These are phyloP conservation scores for Casaregolazyma suthepensis DNA, from an alignment of 1,139 yeast species.

Conservation along the genomic window DNA sequence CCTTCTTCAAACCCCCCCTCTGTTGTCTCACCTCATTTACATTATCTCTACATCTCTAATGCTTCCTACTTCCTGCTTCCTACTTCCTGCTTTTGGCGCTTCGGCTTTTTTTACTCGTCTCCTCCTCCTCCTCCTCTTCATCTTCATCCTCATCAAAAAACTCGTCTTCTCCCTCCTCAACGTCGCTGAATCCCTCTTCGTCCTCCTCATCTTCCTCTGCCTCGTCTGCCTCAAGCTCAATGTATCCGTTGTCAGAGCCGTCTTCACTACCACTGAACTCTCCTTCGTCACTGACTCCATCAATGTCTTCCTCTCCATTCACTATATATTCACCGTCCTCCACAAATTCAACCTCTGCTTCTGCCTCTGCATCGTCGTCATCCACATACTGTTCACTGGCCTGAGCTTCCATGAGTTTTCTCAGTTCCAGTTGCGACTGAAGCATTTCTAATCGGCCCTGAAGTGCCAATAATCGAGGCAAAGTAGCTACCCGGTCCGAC, in stretches of 20 bases:
- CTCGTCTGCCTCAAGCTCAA: slow-evolving; percentile 21
- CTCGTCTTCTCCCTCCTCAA: slow-evolving; percentile 19
- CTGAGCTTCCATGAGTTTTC: slow-evolving; percentile 44
- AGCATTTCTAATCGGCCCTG: slow-evolving; percentile 76
- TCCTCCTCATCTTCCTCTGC: slow-evolving; percentile 25
- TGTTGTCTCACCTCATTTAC: no score
- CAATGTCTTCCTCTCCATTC: slow-evolving; percentile 37
- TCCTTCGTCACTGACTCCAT: slow-evolving; percentile 35
- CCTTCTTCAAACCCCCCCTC: no score
- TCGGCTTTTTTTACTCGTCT: background rate
- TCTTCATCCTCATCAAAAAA: slow-evolving; percentile 17
- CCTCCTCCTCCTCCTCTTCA: slow-evolving; percentile 18
- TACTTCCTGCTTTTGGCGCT: background rate
- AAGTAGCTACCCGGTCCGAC: slow-evolving; percentile 62
- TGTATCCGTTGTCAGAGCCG: slow-evolving; percentile 24
- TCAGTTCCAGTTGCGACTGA: slow-evolving; percentile 61
- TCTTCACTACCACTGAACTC: slow-evolving; percentile 26
- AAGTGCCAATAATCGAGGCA: slow-evolving; percentile 73
- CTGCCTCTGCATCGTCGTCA: slow-evolving; percentile 33
- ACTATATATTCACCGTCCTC: slow-evolving; percentile 47
- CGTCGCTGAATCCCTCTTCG: slow-evolving; percentile 26
- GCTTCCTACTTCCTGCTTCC: no score
- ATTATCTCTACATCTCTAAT: background rate
- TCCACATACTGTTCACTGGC: slow-evolving; percentile 16
- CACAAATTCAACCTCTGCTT: slow-evolving; percentile 43